phyloP scores from a whole-genome alignment of 257 asterid genomes.

The Lycium ferocissimum region DNA sequence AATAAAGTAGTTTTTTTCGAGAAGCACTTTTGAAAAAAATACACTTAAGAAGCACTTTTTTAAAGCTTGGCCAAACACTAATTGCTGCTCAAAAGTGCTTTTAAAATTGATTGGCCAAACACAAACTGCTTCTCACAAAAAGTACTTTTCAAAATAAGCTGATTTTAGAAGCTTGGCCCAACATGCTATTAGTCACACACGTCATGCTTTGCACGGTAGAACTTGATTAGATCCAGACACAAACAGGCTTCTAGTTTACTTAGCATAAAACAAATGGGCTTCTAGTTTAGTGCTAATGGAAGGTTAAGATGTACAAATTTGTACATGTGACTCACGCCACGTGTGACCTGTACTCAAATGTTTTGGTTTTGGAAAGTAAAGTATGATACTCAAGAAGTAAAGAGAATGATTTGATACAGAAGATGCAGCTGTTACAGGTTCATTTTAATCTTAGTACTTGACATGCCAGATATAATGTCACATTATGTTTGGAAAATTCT shows the following conservation, averaged over 20 bases:
- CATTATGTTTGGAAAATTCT: too few relatives aligned
- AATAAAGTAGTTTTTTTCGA: too few relatives aligned
- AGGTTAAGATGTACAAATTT: neutral
- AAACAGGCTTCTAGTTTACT: neutral
- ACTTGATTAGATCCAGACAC: slow-evolving; percentile 14
- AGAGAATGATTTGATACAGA: slow-evolving; percentile 12
- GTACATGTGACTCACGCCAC: neutral
- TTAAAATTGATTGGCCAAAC: too few relatives aligned
- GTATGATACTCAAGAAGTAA: neutral
- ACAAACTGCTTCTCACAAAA: too few relatives aligned
- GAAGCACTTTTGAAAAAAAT: too few relatives aligned
- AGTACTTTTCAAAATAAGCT: too few relatives aligned
- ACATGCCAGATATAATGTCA: neutral
- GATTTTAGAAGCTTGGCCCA: too few relatives aligned
- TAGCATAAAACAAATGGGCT: slow-evolving; percentile 10
- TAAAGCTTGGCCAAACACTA: too few relatives aligned
- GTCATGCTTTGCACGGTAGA: neutral
- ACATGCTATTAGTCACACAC: neutral
- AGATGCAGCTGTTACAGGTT: slow-evolving; percentile 14
- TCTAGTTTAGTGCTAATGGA: neutral
- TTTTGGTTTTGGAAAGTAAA: neutral
- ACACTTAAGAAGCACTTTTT: too few relatives aligned
- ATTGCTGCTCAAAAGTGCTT: too few relatives aligned
- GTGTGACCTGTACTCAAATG: neutral
- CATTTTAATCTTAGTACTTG: slow-evolving; percentile 9